phyloP scores from a whole-genome alignment of 2,329 filamentous ascomycete genomes.

The Phymatotrichopsis omnivora region DNA sequence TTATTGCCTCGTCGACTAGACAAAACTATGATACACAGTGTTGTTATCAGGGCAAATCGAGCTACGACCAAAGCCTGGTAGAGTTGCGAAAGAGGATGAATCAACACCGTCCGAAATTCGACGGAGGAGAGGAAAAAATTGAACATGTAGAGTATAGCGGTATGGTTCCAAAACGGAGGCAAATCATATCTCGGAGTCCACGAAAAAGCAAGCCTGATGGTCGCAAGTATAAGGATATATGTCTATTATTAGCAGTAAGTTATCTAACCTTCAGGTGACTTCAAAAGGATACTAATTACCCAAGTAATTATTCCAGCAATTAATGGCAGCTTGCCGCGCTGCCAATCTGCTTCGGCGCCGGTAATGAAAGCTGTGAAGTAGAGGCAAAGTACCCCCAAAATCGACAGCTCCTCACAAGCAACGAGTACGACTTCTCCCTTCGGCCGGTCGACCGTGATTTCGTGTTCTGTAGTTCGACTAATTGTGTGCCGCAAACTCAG shows the following conservation, averaged over 20 bases:
- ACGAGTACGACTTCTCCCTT: constrained; percentile 61
- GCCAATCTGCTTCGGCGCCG: constrained; percentile 43
- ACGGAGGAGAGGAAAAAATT: constrained; percentile 71
- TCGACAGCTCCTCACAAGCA: constrained; percentile 61
- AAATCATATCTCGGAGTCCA: constrained; percentile 51
- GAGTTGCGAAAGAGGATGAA: constrained; percentile 59
- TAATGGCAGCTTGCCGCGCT: constrained; percentile 43
- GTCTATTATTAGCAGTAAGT: constrained; percentile 32
- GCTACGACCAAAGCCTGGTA: constrained; percentile 56
- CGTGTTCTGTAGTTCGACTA: constrained; percentile 41
- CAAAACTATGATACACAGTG: constrained; percentile 66
- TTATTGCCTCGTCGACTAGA: constrained; percentile 88
- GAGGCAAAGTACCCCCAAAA: constrained; percentile 59
- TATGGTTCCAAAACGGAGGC: constrained; percentile 83
- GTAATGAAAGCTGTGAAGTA: constrained; percentile 56
- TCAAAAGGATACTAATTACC: constrained; percentile 34
- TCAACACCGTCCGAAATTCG: constrained; percentile 73
- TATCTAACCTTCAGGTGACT: not conserved
- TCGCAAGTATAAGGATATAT: constrained; percentile 66
- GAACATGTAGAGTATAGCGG: constrained; percentile 66
- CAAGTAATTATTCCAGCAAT: constrained; percentile 62
- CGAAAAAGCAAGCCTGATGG: constrained; percentile 55
- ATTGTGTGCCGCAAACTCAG: constrained; percentile 47
- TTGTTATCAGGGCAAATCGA: constrained; percentile 63
- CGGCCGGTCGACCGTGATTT: constrained; percentile 65